A percentile compares a stretch with the other conserved stretches of the same genome.
Evolutionary conservation across 768 basidiomycete genomes (phyloP).

Genomic region (Calocera cornea): DNA sequence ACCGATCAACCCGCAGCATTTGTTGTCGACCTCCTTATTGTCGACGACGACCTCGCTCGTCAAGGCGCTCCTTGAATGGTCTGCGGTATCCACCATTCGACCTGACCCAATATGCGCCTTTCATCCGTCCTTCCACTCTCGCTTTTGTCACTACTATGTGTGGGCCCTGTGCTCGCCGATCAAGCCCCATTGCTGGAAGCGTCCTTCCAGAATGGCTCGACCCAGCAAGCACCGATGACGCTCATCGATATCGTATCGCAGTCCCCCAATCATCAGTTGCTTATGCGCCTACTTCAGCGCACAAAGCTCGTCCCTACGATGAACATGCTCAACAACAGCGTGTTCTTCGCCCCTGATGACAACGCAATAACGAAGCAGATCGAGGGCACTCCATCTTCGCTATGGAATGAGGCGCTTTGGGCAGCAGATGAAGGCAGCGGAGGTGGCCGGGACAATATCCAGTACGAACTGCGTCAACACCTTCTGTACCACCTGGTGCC

Average conservation of each 20-base stretch:
- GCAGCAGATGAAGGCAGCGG: constrained; percentile 5
- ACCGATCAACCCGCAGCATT: background rate
- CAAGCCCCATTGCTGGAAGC: background rate
- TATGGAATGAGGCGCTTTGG: constrained; percentile 18
- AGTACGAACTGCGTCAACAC: constrained; percentile 73
- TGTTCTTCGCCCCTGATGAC: constrained; percentile 92
- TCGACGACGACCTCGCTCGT: background rate
- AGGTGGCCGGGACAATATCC: constrained; percentile 54
- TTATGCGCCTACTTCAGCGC: constrained; percentile 65
- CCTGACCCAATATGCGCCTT: background rate
- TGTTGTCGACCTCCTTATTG: background rate
- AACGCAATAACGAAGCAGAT: constrained; percentile 56
- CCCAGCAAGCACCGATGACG: constrained; percentile 30
- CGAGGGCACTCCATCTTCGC: constrained; percentile 23
- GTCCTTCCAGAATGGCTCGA: background rate
- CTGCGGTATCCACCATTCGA: background rate
- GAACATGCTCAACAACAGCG: constrained; percentile 67
- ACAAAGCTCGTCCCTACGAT: constrained; percentile 83
- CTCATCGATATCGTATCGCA: constrained; percentile 64
- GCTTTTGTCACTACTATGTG: background rate
- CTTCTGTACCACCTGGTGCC: constrained; percentile 71
- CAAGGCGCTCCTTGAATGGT: background rate
- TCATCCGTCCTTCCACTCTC: background rate
- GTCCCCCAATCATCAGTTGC: constrained; percentile 63
- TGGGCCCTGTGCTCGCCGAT: background rate